These are phyloP conservation scores for Macadamia integrifolia DNA, from an alignment of 164 flowering plant genomes.

Conservation along the genomic window DNA sequence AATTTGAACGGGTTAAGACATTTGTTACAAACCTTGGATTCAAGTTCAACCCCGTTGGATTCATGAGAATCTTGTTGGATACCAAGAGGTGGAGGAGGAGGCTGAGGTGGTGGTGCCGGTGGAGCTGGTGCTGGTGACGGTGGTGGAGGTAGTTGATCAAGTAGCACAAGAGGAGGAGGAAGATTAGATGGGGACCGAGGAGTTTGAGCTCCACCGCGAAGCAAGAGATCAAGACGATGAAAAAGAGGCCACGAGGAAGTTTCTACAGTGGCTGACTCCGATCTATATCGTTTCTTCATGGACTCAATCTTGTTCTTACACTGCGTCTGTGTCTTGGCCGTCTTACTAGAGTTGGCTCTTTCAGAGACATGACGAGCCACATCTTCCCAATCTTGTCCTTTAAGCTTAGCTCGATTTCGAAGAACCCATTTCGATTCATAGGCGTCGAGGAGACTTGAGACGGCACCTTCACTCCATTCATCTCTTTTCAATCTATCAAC, in stretches of 20 bases:
- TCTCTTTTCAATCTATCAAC: conserved; percentile 68
- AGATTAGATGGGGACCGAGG: background rate
- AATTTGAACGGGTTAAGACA: too few relatives aligned
- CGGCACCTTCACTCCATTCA: conserved; percentile 98
- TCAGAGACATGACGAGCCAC: conserved; percentile 72
- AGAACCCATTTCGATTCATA: conserved; percentile 84
- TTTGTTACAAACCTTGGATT: conserved; percentile 37
- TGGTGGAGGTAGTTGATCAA: conserved; percentile 24
- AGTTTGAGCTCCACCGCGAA: conserved; percentile 44
- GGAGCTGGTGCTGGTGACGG: conserved; percentile 17
- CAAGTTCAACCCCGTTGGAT: conserved; percentile 41
- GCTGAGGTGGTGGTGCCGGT: conserved; percentile 11
- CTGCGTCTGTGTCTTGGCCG: conserved; percentile 87
- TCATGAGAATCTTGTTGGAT: conserved; percentile 39
- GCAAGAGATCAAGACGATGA: conserved; percentile 58
- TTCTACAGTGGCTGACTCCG: conserved; percentile 59
- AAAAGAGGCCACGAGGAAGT: conserved; percentile 82
- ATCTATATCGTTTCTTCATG: conserved; percentile 87
- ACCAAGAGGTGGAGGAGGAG: conserved; percentile 19
- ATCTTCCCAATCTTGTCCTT: conserved; percentile 96
- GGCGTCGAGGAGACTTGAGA: conserved; percentile 69
- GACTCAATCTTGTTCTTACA: conserved; percentile 99
- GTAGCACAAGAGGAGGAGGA: conserved; percentile 13
- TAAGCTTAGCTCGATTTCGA: conserved; percentile 90
- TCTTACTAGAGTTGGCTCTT: conserved; percentile 40